Percentiles rank a stretch among this genome's conserved stretches.
Conservation (phyloP, 331 rosid genomes). For the Rosa hybrid region DNA sequence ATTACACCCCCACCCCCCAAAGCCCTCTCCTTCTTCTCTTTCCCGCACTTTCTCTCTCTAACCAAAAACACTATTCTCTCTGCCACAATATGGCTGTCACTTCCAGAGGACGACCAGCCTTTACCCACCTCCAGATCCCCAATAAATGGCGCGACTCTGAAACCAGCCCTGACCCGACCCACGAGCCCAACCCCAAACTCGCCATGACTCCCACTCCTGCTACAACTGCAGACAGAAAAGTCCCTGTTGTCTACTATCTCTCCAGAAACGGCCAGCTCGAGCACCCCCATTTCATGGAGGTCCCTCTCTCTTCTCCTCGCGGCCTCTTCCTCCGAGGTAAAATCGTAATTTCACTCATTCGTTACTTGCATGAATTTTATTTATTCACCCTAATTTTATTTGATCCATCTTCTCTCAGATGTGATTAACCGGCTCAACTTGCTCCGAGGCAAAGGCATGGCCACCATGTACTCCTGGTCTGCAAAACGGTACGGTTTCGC, state of each 20-base stretch:
- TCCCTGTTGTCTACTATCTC: conserved; percentile 87
- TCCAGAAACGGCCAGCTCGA: conserved; percentile 91
- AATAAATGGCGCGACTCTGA: conserved; percentile 65
- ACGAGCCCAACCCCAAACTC: conserved; percentile 38
- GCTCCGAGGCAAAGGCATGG: conserved; percentile 84
- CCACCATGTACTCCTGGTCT: conserved; percentile 84
- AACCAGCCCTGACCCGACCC: conserved; percentile 65
- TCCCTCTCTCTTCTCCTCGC: conserved; percentile 78
- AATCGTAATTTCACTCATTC: not conserved
- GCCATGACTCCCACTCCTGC: not conserved
- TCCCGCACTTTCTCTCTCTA: conserved; percentile 21
- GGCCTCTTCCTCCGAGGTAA: conserved; percentile 88
- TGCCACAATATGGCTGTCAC: conserved; percentile 58
- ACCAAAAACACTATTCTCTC: conserved; percentile 2
- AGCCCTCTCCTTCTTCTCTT: not conserved
- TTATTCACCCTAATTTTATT: not conserved
- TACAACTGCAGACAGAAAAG: conserved; percentile 29
- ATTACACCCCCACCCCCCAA: not conserved
- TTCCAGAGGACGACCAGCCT: conserved; percentile 38
- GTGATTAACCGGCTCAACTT: conserved; percentile 69
- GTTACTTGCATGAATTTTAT: not conserved
- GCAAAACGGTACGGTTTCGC: conserved; percentile 62
- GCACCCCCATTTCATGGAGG: conserved; percentile 98
- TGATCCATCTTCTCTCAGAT: conserved; percentile 39
- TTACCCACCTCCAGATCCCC: conserved; percentile 58